Conservation (phyloP, 768 basidiomycete genomes). For the Peribolospora kevripleyi region DNA sequence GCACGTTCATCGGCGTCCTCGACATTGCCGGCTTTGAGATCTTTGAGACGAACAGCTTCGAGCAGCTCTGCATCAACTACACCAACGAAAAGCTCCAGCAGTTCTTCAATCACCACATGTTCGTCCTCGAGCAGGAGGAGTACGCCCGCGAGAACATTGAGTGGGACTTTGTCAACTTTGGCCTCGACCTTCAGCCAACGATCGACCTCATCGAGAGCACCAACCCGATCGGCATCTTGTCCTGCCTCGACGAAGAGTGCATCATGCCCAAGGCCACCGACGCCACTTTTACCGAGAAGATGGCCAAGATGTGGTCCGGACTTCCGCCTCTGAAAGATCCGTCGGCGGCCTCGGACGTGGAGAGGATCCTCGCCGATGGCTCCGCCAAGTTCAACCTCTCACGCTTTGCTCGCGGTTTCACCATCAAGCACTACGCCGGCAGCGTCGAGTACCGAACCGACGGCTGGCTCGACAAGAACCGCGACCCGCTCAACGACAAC, state of each 20-base stretch:
- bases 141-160: constrained; percentile 87
- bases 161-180: constrained; percentile 97
- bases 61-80: constrained; percentile 93
- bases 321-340: constrained; percentile 6
- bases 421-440: constrained; percentile 86
- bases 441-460: constrained; percentile 87
- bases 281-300: constrained; percentile 76
- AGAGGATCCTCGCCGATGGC: constrained; percentile 17
- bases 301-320: constrained; percentile 50
- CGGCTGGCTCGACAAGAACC: constrained; percentile 98
- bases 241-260: constrained; percentile 87
- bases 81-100: constrained; percentile 98
- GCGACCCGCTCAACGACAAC: constrained; percentile 92
- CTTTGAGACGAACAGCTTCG: constrained; percentile 36
- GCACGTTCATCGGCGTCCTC: constrained; percentile 82
- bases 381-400: constrained; percentile 62
- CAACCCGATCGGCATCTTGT: constrained; percentile 61
- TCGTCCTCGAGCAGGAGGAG: constrained; percentile 96
- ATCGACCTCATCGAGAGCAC: constrained; percentile 89
- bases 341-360: constrained; percentile 7
- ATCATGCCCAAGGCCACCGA: constrained; percentile 99
- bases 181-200: constrained; percentile 86
- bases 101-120: constrained; percentile 99
- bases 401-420: constrained; percentile 66
- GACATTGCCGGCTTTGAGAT: constrained; percentile 99